phyloP scores from a whole-genome alignment of 345 rosid genomes.

The Streptanthus diversifolius region DNA sequence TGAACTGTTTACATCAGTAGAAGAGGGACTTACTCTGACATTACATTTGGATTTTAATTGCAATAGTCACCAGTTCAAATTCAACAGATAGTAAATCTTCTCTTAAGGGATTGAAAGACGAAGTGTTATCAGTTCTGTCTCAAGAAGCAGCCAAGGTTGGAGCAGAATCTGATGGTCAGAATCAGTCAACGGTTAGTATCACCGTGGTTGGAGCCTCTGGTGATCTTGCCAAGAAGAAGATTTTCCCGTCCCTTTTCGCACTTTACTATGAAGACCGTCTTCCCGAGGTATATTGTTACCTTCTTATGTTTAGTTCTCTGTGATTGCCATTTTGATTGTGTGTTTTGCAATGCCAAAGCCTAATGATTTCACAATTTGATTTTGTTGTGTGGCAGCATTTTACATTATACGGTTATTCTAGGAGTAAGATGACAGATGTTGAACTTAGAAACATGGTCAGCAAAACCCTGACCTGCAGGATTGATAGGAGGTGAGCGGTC shows the following conservation, averaged over 20 bases:
- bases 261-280: constrained; percentile 94
- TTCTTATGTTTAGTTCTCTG: constrained; percentile 2
- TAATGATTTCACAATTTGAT: neutral
- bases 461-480: constrained; percentile 93
- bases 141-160: constrained; percentile 41
- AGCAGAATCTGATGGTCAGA: constrained; percentile 41
- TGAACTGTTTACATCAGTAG: neutral
- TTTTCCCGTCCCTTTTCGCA: constrained; percentile 97
- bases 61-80: constrained; percentile 46
- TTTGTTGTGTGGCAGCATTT: constrained; percentile 62
- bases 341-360: neutral
- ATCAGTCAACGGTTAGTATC: constrained; percentile 77
- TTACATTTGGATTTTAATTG: constrained; percentile 42
- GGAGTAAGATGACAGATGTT: constrained; percentile 95
- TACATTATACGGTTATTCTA: constrained; percentile 85
- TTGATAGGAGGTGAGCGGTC: constrained; percentile 74
- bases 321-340: neutral
- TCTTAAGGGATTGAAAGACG: constrained; percentile 46
- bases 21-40: neutral
- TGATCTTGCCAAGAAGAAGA: constrained; percentile 99
- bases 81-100: constrained; percentile 42
- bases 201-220: constrained; percentile 98
- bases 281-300: constrained; percentile 59
- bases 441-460: constrained; percentile 94
- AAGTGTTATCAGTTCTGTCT: constrained; percentile 40